Evolutionary conservation across 306 rosid species (phyloP).

Genomic region (Vigna hirtella): DNA sequence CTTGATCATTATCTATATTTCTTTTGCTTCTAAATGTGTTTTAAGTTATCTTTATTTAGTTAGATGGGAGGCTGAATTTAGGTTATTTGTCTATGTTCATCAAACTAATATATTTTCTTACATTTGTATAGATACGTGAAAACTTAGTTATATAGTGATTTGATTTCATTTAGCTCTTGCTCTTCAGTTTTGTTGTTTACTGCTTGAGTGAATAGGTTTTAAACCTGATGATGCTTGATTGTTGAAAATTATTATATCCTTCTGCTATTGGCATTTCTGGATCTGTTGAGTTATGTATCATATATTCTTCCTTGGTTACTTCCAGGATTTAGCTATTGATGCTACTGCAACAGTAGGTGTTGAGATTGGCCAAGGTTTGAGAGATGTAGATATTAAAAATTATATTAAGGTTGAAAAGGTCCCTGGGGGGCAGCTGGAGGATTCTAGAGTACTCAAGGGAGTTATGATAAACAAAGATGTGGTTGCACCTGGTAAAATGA

Average conservation of each 20-base stretch:
- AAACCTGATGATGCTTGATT: constrained; percentile 1
- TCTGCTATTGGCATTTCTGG: constrained; percentile 4
- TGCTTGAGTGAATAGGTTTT: constrained; percentile 28
- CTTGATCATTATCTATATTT: background rate
- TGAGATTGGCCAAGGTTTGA: constrained; percentile 89
- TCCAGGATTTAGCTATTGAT: constrained; percentile 90
- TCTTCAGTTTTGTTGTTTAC: constrained; percentile 26
- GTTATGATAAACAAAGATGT: constrained; percentile 97
- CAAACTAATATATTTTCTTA: background rate
- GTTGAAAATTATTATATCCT: background rate
- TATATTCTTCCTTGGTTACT: constrained; percentile 38
- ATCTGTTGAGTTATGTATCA: constrained; percentile 26
- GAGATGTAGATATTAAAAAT: constrained; percentile 93
- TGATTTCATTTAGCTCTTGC: constrained; percentile 7
- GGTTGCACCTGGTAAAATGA: constrained; percentile 94
- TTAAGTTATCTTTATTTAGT: background rate
- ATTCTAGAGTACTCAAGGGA: constrained; percentile 82
- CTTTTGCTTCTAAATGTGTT: constrained; percentile 5
- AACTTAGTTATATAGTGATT: constrained; percentile 1
- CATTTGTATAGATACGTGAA: constrained; percentile 8
- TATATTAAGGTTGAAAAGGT: constrained; percentile 94
- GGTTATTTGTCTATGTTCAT: background rate
- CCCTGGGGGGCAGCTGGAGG: constrained; percentile 94
- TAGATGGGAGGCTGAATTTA: background rate
- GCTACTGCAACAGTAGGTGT: constrained; percentile 91